Evolutionary conservation across 2,329 filamentous ascomycete genomes (phyloP), one percentile per base, ranked within the genome.

Genomic region (Claviceps lovelessii): DNA sequence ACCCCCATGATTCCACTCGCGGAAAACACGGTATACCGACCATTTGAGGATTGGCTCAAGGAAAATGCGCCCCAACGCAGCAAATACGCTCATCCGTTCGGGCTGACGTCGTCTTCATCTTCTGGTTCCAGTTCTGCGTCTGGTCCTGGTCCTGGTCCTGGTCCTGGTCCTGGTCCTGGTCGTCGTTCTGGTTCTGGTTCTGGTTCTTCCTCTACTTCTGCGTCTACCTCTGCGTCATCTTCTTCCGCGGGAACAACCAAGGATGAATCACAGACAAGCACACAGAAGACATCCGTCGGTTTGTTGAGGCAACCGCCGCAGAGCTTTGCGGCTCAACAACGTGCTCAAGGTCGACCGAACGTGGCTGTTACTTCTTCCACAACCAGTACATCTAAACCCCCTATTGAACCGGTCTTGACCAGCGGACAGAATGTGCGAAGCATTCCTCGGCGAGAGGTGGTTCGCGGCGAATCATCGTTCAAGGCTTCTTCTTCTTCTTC

Each of bases 301-400:
- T 66, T 80, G 5, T 64, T 81, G 28, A 72, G 75, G 41, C 76
- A 74, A 41, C 78, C 75, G 2, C 79, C 79, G 10, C 81, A 84
- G 63, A 85, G 81, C 63, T 85, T 84, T 65, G 81, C 81, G 13
- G 81, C 81, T 4, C 81, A 85, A 60, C 81, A 85, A 60, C 71
- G 81, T 59, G 78, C 79, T 29, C 80, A 81, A 58, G 73, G 73
- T 59, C 74, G 73, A 55, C 74, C 78, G 6, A 56, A 65, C 4
- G 57, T 62, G 10, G 52, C 59, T 23, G 48, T 62, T 17, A 51
- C 59, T n/a, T 51, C 61, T 17, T 53, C 62, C 17, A 69, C 58
- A 45, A 50, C 65, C 15, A 67, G 61, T 42, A 68, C 58, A 45
- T 52, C 66, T 7, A 67, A 62, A 37, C 54, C 62, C 47, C 54